A percentile compares a stretch with the other conserved stretches of the same genome.
Conservation (phyloP, 306 rosid species). For the Castanea crenata region DNA sequence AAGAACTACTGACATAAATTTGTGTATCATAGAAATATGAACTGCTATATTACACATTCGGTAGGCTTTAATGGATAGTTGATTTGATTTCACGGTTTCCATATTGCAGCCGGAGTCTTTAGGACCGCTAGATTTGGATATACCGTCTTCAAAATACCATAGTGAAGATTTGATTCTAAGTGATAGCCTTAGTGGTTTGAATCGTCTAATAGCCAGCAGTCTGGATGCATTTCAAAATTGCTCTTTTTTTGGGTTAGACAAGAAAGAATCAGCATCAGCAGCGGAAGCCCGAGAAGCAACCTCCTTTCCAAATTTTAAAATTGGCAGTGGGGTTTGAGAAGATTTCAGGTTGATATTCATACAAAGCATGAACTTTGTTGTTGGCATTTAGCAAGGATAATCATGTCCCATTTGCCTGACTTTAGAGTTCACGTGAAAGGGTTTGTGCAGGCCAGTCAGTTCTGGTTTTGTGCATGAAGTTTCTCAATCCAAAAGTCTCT, state of each 20-base stretch:
- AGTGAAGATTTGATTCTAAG: conserved; percentile 60
- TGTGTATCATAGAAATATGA: not conserved
- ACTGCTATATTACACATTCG: not conserved
- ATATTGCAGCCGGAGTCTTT: conserved; percentile 86
- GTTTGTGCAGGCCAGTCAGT: conserved; percentile 9
- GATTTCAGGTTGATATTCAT: conserved; percentile 20
- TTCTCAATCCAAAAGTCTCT: conserved; percentile 29
- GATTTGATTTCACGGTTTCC: conserved; percentile 18
- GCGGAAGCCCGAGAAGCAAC: conserved; percentile 59
- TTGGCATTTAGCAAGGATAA: conserved; percentile 35
- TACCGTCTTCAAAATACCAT: conserved; percentile 72
- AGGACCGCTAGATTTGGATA: conserved; percentile 83
- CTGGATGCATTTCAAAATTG: conserved; percentile 98
- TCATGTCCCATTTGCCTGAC: conserved; percentile 44
- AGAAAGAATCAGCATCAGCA: conserved; percentile 71
- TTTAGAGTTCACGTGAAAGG: conserved; percentile 40
- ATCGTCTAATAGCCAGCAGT: conserved; percentile 96
- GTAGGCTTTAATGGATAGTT: not conserved
- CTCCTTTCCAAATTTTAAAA: conserved; percentile 58
- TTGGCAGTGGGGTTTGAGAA: conserved; percentile 49
- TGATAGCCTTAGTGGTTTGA: conserved; percentile 90
- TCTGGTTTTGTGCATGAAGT: conserved; percentile 35
- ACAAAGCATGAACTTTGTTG: conserved; percentile 19
- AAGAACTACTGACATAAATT: not conserved
- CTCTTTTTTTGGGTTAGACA: conserved; percentile 83